Conservation (phyloP, 1,139 yeast species). For the Suhomyces terraborum region DNA sequence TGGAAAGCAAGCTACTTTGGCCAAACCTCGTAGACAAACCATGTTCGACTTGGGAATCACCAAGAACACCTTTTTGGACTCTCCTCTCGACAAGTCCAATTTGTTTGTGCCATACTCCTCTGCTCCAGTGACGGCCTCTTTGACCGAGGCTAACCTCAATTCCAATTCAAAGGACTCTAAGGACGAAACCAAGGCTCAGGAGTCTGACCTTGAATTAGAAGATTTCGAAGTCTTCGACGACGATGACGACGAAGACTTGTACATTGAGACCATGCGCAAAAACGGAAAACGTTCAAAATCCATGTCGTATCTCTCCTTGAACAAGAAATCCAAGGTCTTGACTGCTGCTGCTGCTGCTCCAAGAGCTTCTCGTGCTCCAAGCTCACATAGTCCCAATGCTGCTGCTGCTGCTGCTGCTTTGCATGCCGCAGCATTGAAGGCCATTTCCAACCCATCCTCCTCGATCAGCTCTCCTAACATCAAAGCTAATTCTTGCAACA, state of each 20-base stretch:
- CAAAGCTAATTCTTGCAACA: slow-evolving; percentile 31
- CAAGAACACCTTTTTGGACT: slow-evolving; percentile 50
- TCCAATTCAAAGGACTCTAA: slow-evolving; percentile 3
- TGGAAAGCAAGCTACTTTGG: slow-evolving; percentile 24
- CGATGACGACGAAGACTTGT: slow-evolving; percentile 30
- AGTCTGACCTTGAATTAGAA: slow-evolving; percentile 39
- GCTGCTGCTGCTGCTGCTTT: slow-evolving; percentile 76
- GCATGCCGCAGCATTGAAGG: slow-evolving; percentile 68
- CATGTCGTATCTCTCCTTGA: slow-evolving; percentile 52
- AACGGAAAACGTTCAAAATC: slow-evolving; percentile 64
- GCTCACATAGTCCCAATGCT: slow-evolving; percentile 59
- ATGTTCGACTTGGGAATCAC: slow-evolving; percentile 51
- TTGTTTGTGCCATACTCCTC: slow-evolving; percentile 68
- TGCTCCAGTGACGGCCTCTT: slow-evolving; percentile 76
- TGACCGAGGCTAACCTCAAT: slow-evolving; percentile 26
- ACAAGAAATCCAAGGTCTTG: slow-evolving; percentile 54
- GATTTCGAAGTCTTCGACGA: slow-evolving; percentile 51
- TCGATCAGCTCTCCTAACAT: slow-evolving; percentile 27
- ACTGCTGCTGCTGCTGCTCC: slow-evolving; percentile 89
- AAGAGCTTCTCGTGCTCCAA: slow-evolving; percentile 63
- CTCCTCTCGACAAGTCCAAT: slow-evolving; percentile 53
- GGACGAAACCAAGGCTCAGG: slow-evolving; percentile 17
- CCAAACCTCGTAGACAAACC: slow-evolving; percentile 49
- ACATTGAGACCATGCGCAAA: slow-evolving; percentile 34
- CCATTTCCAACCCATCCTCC: slow-evolving; percentile 39